Percentiles rank a stretch among this genome's conserved stretches.
Evolutionary conservation across 1,139 yeast genomes (phyloP).

Genomic region (Debaryomyces nepalensis): DNA sequence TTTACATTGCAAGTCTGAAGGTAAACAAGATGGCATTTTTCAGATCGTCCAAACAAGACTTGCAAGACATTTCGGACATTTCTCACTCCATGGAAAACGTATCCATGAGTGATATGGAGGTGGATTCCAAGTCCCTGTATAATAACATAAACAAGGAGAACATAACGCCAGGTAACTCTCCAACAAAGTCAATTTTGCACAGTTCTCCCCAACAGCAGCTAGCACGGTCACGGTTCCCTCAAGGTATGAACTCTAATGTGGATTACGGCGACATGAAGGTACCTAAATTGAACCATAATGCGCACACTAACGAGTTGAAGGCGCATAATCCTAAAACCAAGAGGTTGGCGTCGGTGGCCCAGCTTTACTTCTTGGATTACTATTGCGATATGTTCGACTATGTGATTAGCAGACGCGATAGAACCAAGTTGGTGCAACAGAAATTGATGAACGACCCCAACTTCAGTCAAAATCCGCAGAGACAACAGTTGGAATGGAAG

Average conservation of each 20-base stretch:
- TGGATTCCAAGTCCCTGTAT: conserved; percentile 8
- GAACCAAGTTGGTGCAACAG: conserved; percentile 68
- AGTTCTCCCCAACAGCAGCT: conserved; percentile 31
- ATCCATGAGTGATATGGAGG: conserved; percentile 28
- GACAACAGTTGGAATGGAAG: conserved; percentile 75
- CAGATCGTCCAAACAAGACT: conserved; percentile 29
- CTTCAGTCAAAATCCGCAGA: conserved; percentile 39
- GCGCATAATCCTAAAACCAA: conserved; percentile 79
- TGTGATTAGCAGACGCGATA: conserved; percentile 82
- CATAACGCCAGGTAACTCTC: conserved; percentile 49
- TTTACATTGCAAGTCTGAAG: neutral
- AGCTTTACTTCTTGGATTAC: conserved; percentile 85
- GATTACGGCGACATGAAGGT: conserved; percentile 4
- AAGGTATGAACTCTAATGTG: conserved; percentile 8
- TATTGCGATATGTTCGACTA: conserved; percentile 97
- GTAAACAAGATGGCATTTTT: conserved; percentile 8
- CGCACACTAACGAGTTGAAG: conserved; percentile 28
- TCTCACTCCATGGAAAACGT: conserved; percentile 53
- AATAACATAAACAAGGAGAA: conserved; percentile 45
- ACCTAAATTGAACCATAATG: conserved; percentile 10
- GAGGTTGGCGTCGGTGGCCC: conserved; percentile 84
- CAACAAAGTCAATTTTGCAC: conserved; percentile 47
- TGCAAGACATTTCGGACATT: conserved; percentile 40
- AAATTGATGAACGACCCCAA: conserved; percentile 54
- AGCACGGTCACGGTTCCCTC: conserved; percentile 13